Conservation (phyloP, 768 basidiomycete species). For the Trametes villosa region DNA sequence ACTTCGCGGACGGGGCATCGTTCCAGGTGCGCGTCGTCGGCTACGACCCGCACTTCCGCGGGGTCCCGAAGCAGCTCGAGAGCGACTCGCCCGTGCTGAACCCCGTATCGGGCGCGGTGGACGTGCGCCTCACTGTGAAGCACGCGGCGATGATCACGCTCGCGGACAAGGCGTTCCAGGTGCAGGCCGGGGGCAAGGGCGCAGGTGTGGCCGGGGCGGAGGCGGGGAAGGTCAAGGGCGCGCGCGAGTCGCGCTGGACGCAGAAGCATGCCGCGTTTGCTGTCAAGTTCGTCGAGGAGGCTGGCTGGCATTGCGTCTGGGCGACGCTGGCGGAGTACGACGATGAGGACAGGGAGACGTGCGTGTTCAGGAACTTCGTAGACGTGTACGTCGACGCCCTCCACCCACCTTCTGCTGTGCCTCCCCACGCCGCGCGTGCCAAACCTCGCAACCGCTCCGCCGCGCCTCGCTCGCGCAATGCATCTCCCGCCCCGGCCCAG, state of each 20-base stretch:
- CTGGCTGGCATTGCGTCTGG: constrained; percentile 69
- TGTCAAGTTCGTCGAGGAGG: constrained; percentile 55
- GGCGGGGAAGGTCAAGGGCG: constrained; percentile 26
- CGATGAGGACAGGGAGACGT: constrained; percentile 36
- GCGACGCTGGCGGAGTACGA: constrained; percentile 61
- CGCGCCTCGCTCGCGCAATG: neutral
- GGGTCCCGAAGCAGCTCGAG: constrained; percentile 64
- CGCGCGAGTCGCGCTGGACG: constrained; percentile 43
- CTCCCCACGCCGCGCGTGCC: neutral
- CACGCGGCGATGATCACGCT: constrained; percentile 59
- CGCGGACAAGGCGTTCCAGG: constrained; percentile 61
- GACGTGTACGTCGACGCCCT: constrained; percentile 60
- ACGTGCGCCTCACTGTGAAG: constrained; percentile 46
- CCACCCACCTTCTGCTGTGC: constrained; percentile 32
- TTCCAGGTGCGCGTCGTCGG: constrained; percentile 61
- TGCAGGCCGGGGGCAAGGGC: neutral
- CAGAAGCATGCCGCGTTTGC: constrained; percentile 54
- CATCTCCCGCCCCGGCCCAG: neutral
- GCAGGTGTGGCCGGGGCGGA: too few species aligned
- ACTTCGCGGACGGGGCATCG: constrained; percentile 40
- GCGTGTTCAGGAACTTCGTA: constrained; percentile 58
- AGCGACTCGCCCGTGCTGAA: constrained; percentile 50
- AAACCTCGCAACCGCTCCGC: neutral
- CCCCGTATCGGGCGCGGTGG: constrained; percentile 31
- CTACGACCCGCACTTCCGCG: constrained; percentile 58